These are phyloP conservation scores for Irpex sp. DNA, from an alignment of 1,284 basidiomycete genomes.

Conservation along the genomic window DNA sequence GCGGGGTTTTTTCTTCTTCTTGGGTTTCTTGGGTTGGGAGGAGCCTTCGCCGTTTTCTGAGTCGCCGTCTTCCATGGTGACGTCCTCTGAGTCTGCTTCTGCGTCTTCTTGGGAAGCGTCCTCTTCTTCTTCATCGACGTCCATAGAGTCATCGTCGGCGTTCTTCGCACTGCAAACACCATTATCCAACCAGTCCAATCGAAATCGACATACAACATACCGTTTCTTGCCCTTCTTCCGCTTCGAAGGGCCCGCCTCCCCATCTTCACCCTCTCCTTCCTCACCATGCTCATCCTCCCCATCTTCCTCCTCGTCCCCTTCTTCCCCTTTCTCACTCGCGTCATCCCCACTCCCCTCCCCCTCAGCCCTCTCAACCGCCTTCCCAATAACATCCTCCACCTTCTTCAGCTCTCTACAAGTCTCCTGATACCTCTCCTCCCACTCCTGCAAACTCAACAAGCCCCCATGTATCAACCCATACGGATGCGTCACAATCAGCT, in stretches of 20 bases:
- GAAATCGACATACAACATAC: background rate
- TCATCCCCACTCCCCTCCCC: constrained; percentile 31
- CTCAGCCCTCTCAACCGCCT: constrained; percentile 48
- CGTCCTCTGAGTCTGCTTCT: constrained; percentile 31
- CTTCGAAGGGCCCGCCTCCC: background rate
- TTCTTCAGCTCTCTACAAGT: constrained; percentile 62
- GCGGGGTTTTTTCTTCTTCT: constrained; percentile 51
- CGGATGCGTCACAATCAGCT: constrained; percentile 86
- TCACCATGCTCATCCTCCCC: constrained; percentile 30
- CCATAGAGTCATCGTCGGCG: constrained; percentile 22
- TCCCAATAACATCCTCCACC: constrained; percentile 51
- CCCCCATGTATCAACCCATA: constrained; percentile 87
- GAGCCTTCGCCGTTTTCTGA: constrained; percentile 23
- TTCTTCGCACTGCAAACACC: constrained; percentile 2
- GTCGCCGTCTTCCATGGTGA: constrained; percentile 35
- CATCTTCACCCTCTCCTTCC: constrained; percentile 14
- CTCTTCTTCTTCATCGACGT: constrained; percentile 25
- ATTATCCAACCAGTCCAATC: background rate
- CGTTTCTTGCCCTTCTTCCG: constrained; percentile 21
- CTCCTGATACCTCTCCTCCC: constrained; percentile 71
- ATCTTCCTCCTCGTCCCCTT: constrained; percentile 15
- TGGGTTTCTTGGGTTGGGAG: constrained; percentile 30
- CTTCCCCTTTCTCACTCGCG: constrained; percentile 21
- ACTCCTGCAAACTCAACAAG: constrained; percentile 69
- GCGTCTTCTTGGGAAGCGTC: constrained; percentile 39